Evolutionary conservation across 495 filamentous ascomycete genomes (phyloP), one percentile per base, ranked within the genome.

Genomic region (Penicillium bovifimosum): DNA sequence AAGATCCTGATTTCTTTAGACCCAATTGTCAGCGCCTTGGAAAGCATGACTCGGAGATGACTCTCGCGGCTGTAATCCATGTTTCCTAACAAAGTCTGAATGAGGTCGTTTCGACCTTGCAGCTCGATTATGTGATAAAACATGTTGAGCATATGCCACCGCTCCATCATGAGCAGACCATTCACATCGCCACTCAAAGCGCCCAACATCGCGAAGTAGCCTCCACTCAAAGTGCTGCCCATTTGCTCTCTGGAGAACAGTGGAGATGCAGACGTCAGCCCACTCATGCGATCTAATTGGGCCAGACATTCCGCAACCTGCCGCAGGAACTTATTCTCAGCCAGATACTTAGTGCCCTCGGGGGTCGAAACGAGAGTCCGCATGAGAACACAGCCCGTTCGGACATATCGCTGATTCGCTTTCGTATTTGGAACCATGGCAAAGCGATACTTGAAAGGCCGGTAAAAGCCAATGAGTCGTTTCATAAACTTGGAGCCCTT

Each of bases 61-160:
- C 90, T 91, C 55, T 87, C 85, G 39, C 92, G 72, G 16, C 84
- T 84, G 63, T 95, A 98, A 65, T 97, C 91, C 75, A 98, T 90
- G 63, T 91, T 91, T 29, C 84, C 81, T 8, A 98, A 76, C 60
- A 97, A 80, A 17, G 89, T 76, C 56, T 90, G 86, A 54, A 96
- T 87, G 38, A 98, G 76, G 62, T 98, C 93, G 40, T 92, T 89
- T 3, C 95, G 86, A 64, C 89, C 85, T 58, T 85, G 85, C 16
- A 96, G 78, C 60, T 97, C 95, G 49, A 95, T 81, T 60, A 98
- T 93, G 63, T 96, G 92, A 65, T 98, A 98, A 75, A 96, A 91
- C 89, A 97, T 97, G 67, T 96, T 97, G 64, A 96, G 86, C 77
- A 97, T 92, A 54, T 88, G 88, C 91, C 92, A 97, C 55, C 90